Conservation (phyloP, 805 yeast species). For the Yamadazyma takamatsuzukensis region DNA sequence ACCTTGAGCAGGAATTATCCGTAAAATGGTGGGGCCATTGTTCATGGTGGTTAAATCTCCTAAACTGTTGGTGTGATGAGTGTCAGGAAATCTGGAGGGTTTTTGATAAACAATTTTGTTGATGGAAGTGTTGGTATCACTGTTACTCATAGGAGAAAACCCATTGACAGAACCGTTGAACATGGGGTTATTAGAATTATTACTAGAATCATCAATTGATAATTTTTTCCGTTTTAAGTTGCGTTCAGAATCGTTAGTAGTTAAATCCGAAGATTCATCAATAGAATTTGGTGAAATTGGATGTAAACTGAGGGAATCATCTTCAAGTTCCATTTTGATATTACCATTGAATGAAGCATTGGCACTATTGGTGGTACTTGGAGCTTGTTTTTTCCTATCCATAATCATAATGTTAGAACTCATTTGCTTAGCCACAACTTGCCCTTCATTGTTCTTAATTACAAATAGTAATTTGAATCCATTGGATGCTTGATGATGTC, state of each 20-base stretch:
- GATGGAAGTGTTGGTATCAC: conserved; percentile 35
- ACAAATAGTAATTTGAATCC: conserved; percentile 78
- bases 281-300: conserved; percentile 61
- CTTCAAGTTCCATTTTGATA: conserved; percentile 2
- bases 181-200: conserved; percentile 34
- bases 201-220: conserved; percentile 43
- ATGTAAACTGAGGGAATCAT: conserved; percentile 16
- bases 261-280: conserved; percentile 58
- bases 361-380: conserved; percentile 2
- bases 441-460: conserved; percentile 56
- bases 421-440: conserved; percentile 66
- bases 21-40: conserved; percentile 59
- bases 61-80: conserved; percentile 1
- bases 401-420: conserved; percentile 83
- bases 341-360: conserved; percentile 3
- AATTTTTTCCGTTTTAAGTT: conserved; percentile 47
- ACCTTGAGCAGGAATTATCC: conserved; percentile 94
- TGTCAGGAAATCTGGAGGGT: conserved; percentile 11
- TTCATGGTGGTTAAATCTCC: conserved; percentile 7
- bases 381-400: conserved; percentile 77
- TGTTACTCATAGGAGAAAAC: conserved; percentile 43
- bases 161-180: conserved; percentile 37
- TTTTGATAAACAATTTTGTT: conserved; percentile 9
- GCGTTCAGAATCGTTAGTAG: conserved; percentile 36
- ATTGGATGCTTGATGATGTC: conserved; percentile 86